These are phyloP conservation scores for Pleurotus eryngii DNA, from an alignment of 768 basidiomycete species.

Conservation along the genomic window DNA sequence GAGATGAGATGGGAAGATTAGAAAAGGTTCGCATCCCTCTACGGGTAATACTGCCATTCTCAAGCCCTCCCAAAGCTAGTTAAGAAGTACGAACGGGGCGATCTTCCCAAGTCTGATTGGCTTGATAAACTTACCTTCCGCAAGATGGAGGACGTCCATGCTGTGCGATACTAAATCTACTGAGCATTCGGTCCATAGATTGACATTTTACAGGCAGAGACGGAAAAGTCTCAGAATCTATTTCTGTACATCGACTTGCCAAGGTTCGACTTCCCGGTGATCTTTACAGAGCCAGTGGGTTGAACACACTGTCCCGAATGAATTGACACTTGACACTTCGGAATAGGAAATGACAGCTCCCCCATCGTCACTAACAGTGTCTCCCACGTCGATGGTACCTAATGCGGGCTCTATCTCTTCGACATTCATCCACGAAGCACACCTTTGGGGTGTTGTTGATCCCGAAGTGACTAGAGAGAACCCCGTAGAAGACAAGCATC, in stretches of 20 bases:
- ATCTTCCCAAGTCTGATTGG: slow-evolving; percentile 94
- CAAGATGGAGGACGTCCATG: slow-evolving; percentile 93
- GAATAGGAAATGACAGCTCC: slow-evolving; percentile 36
- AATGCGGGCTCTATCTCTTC: slow-evolving; percentile 40
- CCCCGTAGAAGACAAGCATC: slow-evolving; percentile 96
- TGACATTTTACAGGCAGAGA: slow-evolving; percentile 60
- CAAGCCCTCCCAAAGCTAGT: slow-evolving; percentile 51
- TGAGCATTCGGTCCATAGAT: no score
- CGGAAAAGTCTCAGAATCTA: slow-evolving; percentile 89
- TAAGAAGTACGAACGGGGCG: slow-evolving; percentile 94
- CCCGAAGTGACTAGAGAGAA: slow-evolving; percentile 92
- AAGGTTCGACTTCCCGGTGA: slow-evolving; percentile 94
- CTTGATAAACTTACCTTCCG: slow-evolving; percentile 90
- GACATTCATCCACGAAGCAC: slow-evolving; percentile 58
- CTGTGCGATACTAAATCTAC: slow-evolving; percentile 44
- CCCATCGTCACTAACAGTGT: slow-evolving; percentile 1
- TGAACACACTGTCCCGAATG: not conserved
- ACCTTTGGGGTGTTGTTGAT: slow-evolving; percentile 86
- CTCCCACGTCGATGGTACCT: slow-evolving; percentile 39
- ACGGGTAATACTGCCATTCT: no score
- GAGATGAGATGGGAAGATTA: slow-evolving; percentile 93
- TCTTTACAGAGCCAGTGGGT: slow-evolving; percentile 86
- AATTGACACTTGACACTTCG: slow-evolving; percentile 8
- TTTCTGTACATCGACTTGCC: slow-evolving; percentile 96
- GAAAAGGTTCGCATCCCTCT: slow-evolving; percentile 63